phyloP scores from a whole-genome alignment of 129 eudicot genomes.

The Saussurea involucrata region DNA sequence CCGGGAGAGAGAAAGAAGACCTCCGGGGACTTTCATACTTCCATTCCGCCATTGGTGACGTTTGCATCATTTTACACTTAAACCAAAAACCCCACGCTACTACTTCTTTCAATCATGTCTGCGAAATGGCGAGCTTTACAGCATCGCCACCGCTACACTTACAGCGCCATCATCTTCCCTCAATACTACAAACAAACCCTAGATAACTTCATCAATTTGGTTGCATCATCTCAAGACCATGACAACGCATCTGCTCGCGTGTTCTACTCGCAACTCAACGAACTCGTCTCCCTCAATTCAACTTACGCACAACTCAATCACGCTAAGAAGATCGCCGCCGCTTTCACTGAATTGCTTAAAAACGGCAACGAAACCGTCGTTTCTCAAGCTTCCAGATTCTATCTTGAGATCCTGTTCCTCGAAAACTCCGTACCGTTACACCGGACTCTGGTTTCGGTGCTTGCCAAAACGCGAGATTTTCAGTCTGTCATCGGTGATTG shows the following conservation, averaged over 20 bases:
- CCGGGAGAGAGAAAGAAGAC: not conserved
- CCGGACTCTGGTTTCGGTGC: slow-evolving; percentile 55
- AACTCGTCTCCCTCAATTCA: slow-evolving; percentile 65
- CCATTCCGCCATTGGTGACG: not conserved
- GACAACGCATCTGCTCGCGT: slow-evolving; percentile 1
- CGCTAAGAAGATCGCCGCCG: slow-evolving; percentile 56
- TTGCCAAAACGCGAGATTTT: slow-evolving; percentile 53
- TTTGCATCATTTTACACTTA: not conserved
- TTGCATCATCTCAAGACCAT: slow-evolving; percentile 1
- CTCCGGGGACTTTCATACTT: not conserved
- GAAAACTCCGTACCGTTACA: slow-evolving; percentile 86
- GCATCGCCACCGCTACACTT: slow-evolving; percentile 96
- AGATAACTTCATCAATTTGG: slow-evolving; percentile 15
- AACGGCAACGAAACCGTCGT: slow-evolving; percentile 35
- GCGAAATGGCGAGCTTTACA: slow-evolving; percentile 96
- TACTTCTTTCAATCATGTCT: slow-evolving; percentile 50
- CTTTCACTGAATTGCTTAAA: slow-evolving; percentile 53
- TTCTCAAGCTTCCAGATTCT: slow-evolving; percentile 48
- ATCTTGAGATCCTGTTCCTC: slow-evolving; percentile 66
- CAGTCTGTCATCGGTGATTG: slow-evolving; percentile 41
- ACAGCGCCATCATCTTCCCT: slow-evolving; percentile 83
- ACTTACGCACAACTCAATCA: slow-evolving; percentile 78
- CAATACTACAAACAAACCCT: slow-evolving; percentile 52
- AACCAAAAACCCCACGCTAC: not conserved
- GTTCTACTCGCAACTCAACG: slow-evolving; percentile 44